Evolutionary conservation across 1,284 basidiomycete species (phyloP).

Genomic region (Ustilago bromivora): DNA sequence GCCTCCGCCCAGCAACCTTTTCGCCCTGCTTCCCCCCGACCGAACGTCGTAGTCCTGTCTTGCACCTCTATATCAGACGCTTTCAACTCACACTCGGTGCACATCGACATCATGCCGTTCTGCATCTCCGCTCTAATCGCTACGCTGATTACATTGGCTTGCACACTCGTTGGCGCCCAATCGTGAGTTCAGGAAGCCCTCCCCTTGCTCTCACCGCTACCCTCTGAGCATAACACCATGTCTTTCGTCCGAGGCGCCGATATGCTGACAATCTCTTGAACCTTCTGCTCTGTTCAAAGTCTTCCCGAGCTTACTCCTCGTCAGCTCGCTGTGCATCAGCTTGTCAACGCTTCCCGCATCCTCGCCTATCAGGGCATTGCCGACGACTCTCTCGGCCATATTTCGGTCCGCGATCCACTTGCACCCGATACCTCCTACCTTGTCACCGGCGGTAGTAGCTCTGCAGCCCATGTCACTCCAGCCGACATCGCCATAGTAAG

Average conservation of each 20-base stretch:
- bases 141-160: neutral
- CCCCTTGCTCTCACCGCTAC: neutral
- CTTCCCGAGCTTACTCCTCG: conserved; percentile 40
- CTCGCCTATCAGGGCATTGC: conserved; percentile 40
- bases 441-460: conserved; percentile 27
- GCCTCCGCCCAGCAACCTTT: neutral
- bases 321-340: conserved; percentile 43
- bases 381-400: conserved; percentile 42
- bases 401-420: conserved; percentile 42
- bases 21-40: neutral
- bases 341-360: conserved; percentile 54
- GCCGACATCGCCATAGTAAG: conserved; percentile 44
- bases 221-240: neutral
- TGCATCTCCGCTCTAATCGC: neutral
- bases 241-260: neutral
- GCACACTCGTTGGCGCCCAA: conserved; percentile 1
- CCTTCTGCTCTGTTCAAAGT: neutral
- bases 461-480: conserved; percentile 32
- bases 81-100: neutral
- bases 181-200: neutral
- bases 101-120: conserved; percentile 3
- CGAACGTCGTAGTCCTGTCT: too few species aligned
- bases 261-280: neutral
- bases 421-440: conserved; percentile 34
- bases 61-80: too few species aligned